phyloP scores from a whole-genome alignment of 2,329 filamentous ascomycete species.

The Cladophialophora bantiana region DNA sequence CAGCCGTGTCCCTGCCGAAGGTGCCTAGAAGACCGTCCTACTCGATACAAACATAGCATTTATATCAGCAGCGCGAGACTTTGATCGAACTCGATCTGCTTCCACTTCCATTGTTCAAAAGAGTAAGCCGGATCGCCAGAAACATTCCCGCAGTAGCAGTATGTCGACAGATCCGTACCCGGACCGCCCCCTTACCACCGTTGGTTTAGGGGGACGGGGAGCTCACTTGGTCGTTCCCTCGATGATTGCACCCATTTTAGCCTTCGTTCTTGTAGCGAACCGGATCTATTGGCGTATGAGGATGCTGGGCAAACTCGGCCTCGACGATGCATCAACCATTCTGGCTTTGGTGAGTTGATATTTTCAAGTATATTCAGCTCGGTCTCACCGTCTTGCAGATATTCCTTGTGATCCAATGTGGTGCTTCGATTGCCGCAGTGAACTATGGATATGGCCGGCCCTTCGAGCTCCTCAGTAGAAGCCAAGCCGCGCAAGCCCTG shows the following conservation, averaged over 20 bases:
- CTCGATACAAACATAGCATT: not conserved
- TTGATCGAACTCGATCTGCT: not conserved
- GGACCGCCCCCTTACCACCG: conserved; percentile 13
- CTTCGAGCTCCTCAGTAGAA: conserved; percentile 31
- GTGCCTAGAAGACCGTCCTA: conserved; percentile 6
- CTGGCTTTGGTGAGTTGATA: conserved; percentile 40
- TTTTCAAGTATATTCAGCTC: not conserved
- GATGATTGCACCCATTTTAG: conserved; percentile 40
- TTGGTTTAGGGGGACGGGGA: conserved; percentile 37
- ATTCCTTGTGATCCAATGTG: conserved; percentile 42
- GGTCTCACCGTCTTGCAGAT: conserved; percentile 34
- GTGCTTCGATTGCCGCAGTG: conserved; percentile 42
- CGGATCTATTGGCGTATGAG: conserved; percentile 41
- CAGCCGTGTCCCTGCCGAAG: conserved; percentile 20
- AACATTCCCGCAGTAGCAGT: not conserved
- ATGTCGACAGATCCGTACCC: conserved; percentile 19
- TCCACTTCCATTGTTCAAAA: conserved; percentile 5
- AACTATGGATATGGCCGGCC: conserved; percentile 45
- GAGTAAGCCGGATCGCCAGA: not conserved
- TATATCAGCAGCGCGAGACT: conserved; percentile 1
- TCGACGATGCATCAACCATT: conserved; percentile 44
- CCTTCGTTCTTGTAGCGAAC: conserved; percentile 40
- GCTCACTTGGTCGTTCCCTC: conserved; percentile 40
- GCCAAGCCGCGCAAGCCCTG: conserved; percentile 40
- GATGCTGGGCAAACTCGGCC: conserved; percentile 38